phyloP scores from a whole-genome alignment of 2,329 filamentous ascomycete genomes.

The Paecilomyces niveus region DNA sequence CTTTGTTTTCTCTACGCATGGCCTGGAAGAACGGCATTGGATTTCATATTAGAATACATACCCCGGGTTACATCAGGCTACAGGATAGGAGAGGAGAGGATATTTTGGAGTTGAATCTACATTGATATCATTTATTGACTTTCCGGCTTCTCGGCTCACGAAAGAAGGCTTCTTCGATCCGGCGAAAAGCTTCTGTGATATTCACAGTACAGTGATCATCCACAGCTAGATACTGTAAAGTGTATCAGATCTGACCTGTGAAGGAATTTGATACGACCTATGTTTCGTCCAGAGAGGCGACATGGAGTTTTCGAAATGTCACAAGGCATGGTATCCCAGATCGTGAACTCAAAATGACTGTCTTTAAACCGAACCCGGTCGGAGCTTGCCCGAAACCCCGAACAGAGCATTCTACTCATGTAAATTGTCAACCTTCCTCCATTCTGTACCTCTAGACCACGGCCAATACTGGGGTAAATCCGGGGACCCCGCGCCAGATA shows the following conservation, averaged over 20 bases:
- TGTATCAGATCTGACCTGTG: not conserved
- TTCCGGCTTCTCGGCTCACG: not conserved
- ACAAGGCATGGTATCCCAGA: no score
- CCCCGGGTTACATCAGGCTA: not conserved
- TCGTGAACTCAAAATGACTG: no score
- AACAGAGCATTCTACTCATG: not conserved
- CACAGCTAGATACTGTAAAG: not conserved
- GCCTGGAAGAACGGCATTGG: not conserved
- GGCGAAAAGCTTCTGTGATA: not conserved
- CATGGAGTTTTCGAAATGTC: no score
- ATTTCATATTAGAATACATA: not conserved
- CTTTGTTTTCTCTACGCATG: slow-evolving; percentile 4
- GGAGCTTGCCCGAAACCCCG: not conserved
- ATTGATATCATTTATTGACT: not conserved
- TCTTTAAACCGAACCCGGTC: no score
- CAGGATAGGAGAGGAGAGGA: not conserved
- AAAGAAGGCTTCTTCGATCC: not conserved
- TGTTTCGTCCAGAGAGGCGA: no score
- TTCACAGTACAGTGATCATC: not conserved
- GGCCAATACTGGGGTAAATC: not conserved
- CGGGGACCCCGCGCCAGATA: not conserved
- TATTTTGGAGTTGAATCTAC: not conserved
- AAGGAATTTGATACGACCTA: no score
- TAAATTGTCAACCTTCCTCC: no score
- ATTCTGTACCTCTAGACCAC: not conserved